A percentile compares a stretch with the other conserved stretches of the same genome.
phyloP scores from a whole-genome alignment of 257 asterid genomes.

The Lavandula angustifolia region DNA sequence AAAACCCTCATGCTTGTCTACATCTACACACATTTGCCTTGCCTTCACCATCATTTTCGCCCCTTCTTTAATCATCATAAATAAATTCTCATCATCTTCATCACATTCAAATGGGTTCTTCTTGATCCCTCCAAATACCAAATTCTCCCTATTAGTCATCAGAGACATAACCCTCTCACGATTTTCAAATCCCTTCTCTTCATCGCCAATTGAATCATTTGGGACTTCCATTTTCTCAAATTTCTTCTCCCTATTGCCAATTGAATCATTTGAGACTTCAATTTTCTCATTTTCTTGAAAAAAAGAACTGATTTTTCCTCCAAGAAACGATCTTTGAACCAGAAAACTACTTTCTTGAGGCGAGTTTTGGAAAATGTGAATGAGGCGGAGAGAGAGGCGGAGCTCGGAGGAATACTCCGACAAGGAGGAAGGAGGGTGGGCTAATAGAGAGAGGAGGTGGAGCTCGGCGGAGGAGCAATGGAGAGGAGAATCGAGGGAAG shows the following conservation, averaged over 20 bases:
- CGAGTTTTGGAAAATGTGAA: slow-evolving; percentile 32
- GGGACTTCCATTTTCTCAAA: not conserved
- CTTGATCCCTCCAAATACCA: slow-evolving; percentile 23
- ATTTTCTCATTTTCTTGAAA: not conserved
- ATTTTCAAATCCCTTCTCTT: not conserved
- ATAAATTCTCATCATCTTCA: slow-evolving; percentile 15
- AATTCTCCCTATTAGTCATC: slow-evolving; percentile 60
- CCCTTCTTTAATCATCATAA: slow-evolving; percentile 48
- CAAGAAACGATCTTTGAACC: slow-evolving; percentile 20
- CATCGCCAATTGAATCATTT: not conserved
- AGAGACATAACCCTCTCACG: slow-evolving; percentile 62
- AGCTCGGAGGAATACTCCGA: slow-evolving; percentile 53
- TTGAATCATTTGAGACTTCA: not conserved
- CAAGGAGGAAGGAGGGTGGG: slow-evolving; percentile 36
- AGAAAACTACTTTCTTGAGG: not conserved
- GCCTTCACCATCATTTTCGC: slow-evolving; percentile 46
- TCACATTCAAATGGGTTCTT: not conserved
- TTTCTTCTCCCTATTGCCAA: not conserved
- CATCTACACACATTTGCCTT: slow-evolving; percentile 33
- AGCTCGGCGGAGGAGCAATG: slow-evolving; percentile 60
- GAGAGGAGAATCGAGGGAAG: slow-evolving; percentile 52
- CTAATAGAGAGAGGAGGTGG: slow-evolving; percentile 39
- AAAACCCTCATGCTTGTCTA: slow-evolving; percentile 3
- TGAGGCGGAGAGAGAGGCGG: slow-evolving; percentile 79
- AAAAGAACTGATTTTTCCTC: not conserved